Evolutionary conservation across 345 rosid species (phyloP), one percentile per base, ranked within the genome.

Genomic region (Viola odorata): DNA sequence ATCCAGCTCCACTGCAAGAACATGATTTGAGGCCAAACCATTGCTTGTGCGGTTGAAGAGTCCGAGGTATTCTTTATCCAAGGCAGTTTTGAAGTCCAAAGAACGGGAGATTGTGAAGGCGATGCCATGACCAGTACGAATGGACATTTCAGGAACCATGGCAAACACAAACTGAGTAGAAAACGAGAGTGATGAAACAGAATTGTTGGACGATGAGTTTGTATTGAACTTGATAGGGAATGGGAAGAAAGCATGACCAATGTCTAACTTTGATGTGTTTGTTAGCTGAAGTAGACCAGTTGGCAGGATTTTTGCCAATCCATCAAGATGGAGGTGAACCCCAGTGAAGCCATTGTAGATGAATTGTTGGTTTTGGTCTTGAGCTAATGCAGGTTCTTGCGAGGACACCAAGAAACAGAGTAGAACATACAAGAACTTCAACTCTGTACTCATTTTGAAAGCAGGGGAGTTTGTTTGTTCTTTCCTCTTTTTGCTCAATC

Each of bases 221-320:
- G 56, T 1, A 8, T 45, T 58, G 63, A 79, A 75, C 2, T 61
- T 32, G 0, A 70, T 10, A 17, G 84, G 79, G 17, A 56, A 68
- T 5, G 74, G 61, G 49, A 69, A 62, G 69, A 81, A 81, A 62
- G 84, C 89, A 56, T 58, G 84, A 36, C 81, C 84, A 0, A 3
- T 12, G 56, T 75, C 55, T 5, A 14, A 36, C 57, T 64, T 14
- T 3, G 80, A 62, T 48, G 66, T 69, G 66, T 82, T 77, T 0
- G 87, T 81, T 3, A 82, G 74, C 77, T 81, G 71, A 69, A 80
- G 66, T 3, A 81, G 74, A 14, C 85, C 84, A 61, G 47, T 75
- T 0, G 73, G 62, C 8, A 61, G 72, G 64, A 77, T 53, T 0
- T 51, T 50, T 12, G 85, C 78, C 5, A 55, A 41, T 5, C 81